Conservation (phyloP, 1,284 basidiomycete genomes). For the Xerocomus cyaneibrunnescens region DNA sequence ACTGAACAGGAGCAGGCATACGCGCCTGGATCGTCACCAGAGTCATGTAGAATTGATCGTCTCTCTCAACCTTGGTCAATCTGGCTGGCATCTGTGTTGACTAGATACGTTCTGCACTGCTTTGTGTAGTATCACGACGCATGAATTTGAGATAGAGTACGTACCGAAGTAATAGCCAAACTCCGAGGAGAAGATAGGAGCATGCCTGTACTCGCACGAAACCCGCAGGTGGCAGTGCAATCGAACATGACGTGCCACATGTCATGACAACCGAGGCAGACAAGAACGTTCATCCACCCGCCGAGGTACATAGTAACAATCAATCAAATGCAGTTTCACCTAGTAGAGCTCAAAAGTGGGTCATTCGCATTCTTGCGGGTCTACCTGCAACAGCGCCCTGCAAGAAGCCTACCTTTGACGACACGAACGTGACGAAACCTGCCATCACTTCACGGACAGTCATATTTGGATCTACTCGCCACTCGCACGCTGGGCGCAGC, state of each 20-base stretch:
- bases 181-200: slow-evolving; percentile 4
- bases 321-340: slow-evolving; percentile 20
- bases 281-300: not conserved
- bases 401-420: not conserved
- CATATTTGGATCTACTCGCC: slow-evolving; percentile 8
- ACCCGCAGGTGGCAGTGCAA: slow-evolving; percentile 17
- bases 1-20: too few species aligned
- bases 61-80: slow-evolving; percentile 11
- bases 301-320: slow-evolving; percentile 1
- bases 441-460: too few species aligned
- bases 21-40: slow-evolving; percentile 19
- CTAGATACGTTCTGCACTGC: too few species aligned
- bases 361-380: not conserved
- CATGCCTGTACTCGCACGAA: not conserved
- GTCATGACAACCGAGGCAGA: slow-evolving; percentile 8
- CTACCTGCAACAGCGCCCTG: not conserved
- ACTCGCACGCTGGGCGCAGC: slow-evolving; percentile 12
- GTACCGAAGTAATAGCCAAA: not conserved
- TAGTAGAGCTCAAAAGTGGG: not conserved
- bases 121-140: too few species aligned
- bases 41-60: slow-evolving; percentile 18
- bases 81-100: not conserved
- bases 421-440: too few species aligned
- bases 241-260: slow-evolving; percentile 11
- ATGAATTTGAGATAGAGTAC: too few species aligned